Evolutionary conservation across 1,139 yeast species (phyloP).

Genomic region (Candida glucosophila): DNA sequence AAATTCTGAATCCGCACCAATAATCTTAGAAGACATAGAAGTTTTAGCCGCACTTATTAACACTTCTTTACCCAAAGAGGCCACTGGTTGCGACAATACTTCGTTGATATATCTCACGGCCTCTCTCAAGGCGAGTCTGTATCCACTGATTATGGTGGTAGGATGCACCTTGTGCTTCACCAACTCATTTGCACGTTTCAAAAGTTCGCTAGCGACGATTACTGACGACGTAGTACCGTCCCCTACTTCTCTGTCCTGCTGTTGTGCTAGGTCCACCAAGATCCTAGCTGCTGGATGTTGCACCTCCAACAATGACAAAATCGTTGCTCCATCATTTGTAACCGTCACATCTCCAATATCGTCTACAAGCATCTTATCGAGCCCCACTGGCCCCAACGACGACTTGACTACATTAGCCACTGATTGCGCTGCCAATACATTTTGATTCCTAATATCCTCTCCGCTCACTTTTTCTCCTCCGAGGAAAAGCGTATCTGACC

Average conservation of each 20-base stretch:
- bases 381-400: constrained; percentile 95
- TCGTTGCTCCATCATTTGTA: constrained; percentile 98
- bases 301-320: constrained; percentile 80
- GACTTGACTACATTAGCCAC: constrained; percentile 97
- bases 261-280: constrained; percentile 94
- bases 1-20: constrained; percentile 92
- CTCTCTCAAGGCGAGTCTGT: constrained; percentile 86
- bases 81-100: constrained; percentile 75
- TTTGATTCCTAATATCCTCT: constrained; percentile 92
- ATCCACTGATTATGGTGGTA: constrained; percentile 94
- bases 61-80: constrained; percentile 74
- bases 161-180: constrained; percentile 95
- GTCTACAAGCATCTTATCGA: constrained; percentile 97
- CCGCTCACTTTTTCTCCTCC: constrained; percentile 97
- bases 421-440: constrained; percentile 91
- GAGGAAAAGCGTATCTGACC: constrained; percentile 85
- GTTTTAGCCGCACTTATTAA: constrained; percentile 87
- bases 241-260: constrained; percentile 98
- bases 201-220: constrained; percentile 85
- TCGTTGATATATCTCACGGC: constrained; percentile 85
- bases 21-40: constrained; percentile 93
- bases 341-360: constrained; percentile 99
- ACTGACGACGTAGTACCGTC: constrained; percentile 98
- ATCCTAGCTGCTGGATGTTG: constrained; percentile 99
- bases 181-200: constrained; percentile 88